Evolutionary conservation across 768 basidiomycete genomes (phyloP).

Genomic region (Strobilomyces confusus): DNA sequence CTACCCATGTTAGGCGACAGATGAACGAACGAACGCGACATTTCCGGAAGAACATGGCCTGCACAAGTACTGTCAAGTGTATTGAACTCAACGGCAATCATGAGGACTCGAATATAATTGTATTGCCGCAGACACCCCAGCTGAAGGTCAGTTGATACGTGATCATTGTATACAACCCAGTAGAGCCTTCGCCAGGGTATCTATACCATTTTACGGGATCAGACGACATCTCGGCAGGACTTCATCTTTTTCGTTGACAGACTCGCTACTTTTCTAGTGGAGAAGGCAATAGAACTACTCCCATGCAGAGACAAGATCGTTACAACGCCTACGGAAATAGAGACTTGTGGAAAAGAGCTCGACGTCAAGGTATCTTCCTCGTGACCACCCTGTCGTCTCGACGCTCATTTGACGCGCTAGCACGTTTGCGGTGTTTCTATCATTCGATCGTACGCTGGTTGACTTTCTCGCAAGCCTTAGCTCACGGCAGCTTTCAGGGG

Average conservation of each 20-base stretch:
- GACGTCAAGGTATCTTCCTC: slow-evolving; percentile 48
- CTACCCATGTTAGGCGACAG: slow-evolving; percentile 83
- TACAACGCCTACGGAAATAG: slow-evolving; percentile 59
- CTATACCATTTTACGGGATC: slow-evolving; percentile 79
- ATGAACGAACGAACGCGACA: slow-evolving; percentile 72
- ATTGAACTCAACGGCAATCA: slow-evolving; percentile 34
- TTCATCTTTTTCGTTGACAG: slow-evolving; percentile 93
- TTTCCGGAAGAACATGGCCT: slow-evolving; percentile 73
- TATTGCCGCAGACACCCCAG: slow-evolving; percentile 79
- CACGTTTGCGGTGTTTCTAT: slow-evolving; percentile 86
- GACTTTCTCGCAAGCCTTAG: neutral
- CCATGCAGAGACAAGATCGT: slow-evolving; percentile 63
- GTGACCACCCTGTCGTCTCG: neutral
- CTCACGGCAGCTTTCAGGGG: slow-evolving; percentile 47
- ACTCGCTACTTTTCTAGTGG: slow-evolving; percentile 77
- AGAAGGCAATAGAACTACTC: slow-evolving; percentile 79
- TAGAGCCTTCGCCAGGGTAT: slow-evolving; percentile 59
- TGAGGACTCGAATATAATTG: slow-evolving; percentile 51
- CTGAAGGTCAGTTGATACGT: slow-evolving; percentile 50
- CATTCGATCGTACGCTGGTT: slow-evolving; percentile 67
- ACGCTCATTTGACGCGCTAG: slow-evolving; percentile 33
- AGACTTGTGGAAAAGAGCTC: slow-evolving; percentile 57
- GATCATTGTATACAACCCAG: neutral
- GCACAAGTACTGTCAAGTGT: slow-evolving; percentile 36
- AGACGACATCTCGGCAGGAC: slow-evolving; percentile 68